These are phyloP conservation scores for Ramaria rubella DNA, from an alignment of 768 basidiomycete species.

Conservation along the genomic window DNA sequence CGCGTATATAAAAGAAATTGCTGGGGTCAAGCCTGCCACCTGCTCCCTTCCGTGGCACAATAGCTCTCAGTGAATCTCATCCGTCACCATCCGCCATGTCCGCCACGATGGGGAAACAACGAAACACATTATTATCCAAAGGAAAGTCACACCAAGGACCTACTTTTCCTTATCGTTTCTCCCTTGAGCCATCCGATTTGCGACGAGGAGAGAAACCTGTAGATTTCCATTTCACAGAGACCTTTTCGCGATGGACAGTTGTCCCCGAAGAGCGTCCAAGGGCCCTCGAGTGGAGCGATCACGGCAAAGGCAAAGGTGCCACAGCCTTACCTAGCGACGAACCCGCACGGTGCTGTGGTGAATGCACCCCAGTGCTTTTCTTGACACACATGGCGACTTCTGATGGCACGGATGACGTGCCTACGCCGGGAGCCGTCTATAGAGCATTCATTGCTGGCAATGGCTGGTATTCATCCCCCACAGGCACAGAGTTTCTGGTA, in stretches of 20 bases:
- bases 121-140: neutral
- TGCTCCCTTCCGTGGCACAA: no score
- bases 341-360: constrained; percentile 6
- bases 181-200: neutral
- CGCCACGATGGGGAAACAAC: neutral
- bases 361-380: constrained; percentile 3
- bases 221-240: neutral
- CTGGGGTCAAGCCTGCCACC: no score
- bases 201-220: neutral
- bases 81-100: neutral
- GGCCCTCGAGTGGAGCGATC: constrained; percentile 6
- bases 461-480: constrained; percentile 8
- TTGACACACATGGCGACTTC: neutral
- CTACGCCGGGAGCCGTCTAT: constrained; percentile 1
- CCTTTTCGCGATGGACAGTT: constrained; percentile 4
- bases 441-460: constrained; percentile 3
- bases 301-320: constrained; percentile 9
- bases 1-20: no score
- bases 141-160: constrained; percentile 6
- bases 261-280: neutral
- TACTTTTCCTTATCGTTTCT: constrained; percentile 7
- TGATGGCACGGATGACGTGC: neutral
- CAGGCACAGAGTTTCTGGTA: constrained; percentile 5
- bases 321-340: constrained; percentile 7
- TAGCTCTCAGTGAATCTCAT: neutral